A percentile compares a stretch with the other conserved stretches of the same genome.
phyloP scores from a whole-genome alignment of 192 early-diverging fungal species.

The Gaertneriomyces semiglobifer region DNA sequence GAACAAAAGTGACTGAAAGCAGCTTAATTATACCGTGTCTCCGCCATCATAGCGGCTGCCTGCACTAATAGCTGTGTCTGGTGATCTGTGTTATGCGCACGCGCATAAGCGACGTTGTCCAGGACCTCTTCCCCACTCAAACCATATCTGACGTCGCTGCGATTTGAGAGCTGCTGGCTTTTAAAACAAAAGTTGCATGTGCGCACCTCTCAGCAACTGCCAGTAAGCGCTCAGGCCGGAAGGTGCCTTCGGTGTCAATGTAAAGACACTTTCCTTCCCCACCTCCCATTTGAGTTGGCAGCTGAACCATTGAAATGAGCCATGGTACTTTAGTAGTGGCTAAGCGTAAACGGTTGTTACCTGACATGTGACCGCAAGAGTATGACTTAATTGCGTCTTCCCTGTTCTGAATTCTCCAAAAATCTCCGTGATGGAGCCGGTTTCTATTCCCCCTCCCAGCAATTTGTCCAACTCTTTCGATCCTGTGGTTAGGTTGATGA shows the following conservation, averaged over 20 bases:
- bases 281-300: constrained; percentile 84
- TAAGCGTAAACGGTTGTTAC: constrained; percentile 27
- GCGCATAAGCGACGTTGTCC: constrained; percentile 91
- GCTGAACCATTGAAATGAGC: constrained; percentile 11
- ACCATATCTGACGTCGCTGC: constrained; percentile 41
- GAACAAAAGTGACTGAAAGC: not conserved
- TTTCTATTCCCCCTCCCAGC: constrained; percentile 93
- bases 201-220: constrained; percentile 76
- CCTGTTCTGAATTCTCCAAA: constrained; percentile 99
- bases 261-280: constrained; percentile 94
- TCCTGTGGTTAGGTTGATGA: constrained; percentile 84
- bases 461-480: constrained; percentile 88
- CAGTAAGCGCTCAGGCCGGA: constrained; percentile 85
- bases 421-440: constrained; percentile 93
- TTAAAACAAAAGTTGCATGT: constrained; percentile 6
- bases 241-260: constrained; percentile 96
- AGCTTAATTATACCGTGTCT: constrained; percentile 50
- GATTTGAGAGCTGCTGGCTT: not conserved
- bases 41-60: constrained; percentile 87
- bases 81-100: constrained; percentile 95
- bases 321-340: not conserved
- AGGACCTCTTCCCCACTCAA: constrained; percentile 81
- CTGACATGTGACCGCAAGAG: constrained; percentile 93
- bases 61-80: constrained; percentile 80
- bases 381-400: constrained; percentile 96